phyloP scores from a whole-genome alignment of 176 grass and related monocot genomes.

The Ampelocalamus luodianensis region DNA sequence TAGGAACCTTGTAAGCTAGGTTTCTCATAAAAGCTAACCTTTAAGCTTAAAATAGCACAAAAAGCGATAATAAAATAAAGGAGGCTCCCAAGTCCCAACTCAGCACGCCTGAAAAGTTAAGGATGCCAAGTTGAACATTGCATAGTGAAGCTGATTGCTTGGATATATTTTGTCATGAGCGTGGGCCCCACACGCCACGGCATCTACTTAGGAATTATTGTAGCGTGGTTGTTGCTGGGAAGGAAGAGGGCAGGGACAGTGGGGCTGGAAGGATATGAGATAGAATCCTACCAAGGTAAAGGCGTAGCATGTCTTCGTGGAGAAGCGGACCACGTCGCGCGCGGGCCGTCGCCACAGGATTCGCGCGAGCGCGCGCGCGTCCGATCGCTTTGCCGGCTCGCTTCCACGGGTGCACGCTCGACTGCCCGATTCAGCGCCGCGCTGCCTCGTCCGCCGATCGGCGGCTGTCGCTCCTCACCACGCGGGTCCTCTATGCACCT shows the following conservation, averaged over 20 bases:
- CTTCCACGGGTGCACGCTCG: too few species aligned
- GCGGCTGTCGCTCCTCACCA: too few species aligned
- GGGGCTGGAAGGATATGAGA: neutral
- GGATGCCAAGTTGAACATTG: slow-evolving; percentile 20
- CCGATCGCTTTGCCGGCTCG: too few species aligned
- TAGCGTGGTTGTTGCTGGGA: neutral
- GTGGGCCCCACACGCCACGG: too few species aligned
- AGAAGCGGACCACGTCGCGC: too few species aligned
- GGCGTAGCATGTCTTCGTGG: too few species aligned
- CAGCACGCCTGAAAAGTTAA: neutral
- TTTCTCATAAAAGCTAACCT: slow-evolving; percentile 18
- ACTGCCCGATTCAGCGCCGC: too few species aligned
- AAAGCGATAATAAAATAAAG: neutral
- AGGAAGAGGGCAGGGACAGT: neutral
- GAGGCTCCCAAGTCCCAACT: slow-evolving; percentile 8
- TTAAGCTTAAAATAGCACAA: slow-evolving; percentile 4
- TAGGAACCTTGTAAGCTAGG: neutral
- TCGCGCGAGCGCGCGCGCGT: too few species aligned
- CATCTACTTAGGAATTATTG: neutral
- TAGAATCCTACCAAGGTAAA: too few species aligned
- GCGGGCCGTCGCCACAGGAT: too few species aligned
- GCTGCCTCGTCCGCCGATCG: too few species aligned
- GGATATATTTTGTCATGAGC: neutral
- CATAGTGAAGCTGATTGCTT: neutral
- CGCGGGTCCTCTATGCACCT: too few species aligned